Base-by-base conservation (phyloP, 2,329 filamentous ascomycete species). In the Ascochyta lentis region DNA sequence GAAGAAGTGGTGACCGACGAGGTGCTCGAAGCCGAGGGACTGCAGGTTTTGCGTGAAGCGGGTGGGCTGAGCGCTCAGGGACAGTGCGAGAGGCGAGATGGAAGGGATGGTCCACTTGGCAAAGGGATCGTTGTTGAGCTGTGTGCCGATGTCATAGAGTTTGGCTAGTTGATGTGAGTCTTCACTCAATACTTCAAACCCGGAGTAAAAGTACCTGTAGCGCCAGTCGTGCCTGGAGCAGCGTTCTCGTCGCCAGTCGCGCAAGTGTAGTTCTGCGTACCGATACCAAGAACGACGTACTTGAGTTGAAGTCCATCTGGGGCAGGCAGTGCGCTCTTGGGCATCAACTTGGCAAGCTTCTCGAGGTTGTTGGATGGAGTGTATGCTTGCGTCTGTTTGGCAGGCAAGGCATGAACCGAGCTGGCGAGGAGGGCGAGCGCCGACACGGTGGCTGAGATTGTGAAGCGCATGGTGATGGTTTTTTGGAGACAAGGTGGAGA, bases 1-100 rank as follows among this genome's bases (percentile, higher is more conserved):
- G 79, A 91, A 91, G 81, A 80, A 89, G 80, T 92, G 89, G 65
- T 85, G 81, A 27, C 89, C 89, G 13, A 87, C 69, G 64, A 82
- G 80, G 6, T 66, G 49, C 49, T 68, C 57, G 58, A 68, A 76
- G 47, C 72, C 71, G 35, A 71, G 64, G 1, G 60, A 59, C 27
- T 56, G 49, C 46, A 76, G 66, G 49, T 68, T 72, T 50, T 54
- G 56, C 33, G 66, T 59, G n/a, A 74, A 63, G 15, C 61, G 49
- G 22, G 41, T 39, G 10, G 66, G 63, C 23, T 57, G 52, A 22
- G 62, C 49, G 34, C 56, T 61, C 22, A 74, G 59, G 7, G 68
- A 69, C 16, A 76, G 71, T 2, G 73, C 70, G 35, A 76, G 68
- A 2, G 69, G 68, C 1, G 71, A 66, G 54, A 74, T 66, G 54